Evolutionary conservation across 805 yeast genomes (phyloP), one percentile per base, ranked within the genome.

Genomic region (Hanseniaspora hatyaiensis): DNA sequence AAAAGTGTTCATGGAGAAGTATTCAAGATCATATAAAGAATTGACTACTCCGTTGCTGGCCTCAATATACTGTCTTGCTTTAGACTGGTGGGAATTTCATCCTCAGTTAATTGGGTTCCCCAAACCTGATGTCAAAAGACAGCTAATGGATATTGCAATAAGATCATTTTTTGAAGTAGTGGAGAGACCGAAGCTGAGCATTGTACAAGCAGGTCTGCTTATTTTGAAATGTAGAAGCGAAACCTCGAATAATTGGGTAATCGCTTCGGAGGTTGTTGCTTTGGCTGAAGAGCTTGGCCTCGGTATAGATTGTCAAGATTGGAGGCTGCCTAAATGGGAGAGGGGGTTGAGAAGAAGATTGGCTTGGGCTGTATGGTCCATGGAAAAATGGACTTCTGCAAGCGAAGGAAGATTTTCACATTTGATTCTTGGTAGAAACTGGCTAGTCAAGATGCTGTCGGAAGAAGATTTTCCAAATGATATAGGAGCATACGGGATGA

Each of bases 321-420:
- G 98, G 98, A 79, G 82, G 57, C 65, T 89, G 30, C 97, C 97
- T 0, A 80, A 81, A 55, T 92, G 97, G 97, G 98, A 89, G 59
- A 71, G 94, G 43, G 94, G 94, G 5, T 65, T 89, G 41, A 71
- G 98, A 45, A 75, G 85, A 55, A 70, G 97, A 50, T 65, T 89
- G 41, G 95, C 96, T 0, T 89, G 98, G 97, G 96, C 96, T 0
- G 92, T 87, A 1, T 89, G 77, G 70, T 69, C 82, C 44, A 94
- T 87, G 61, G 96, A 87, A 58, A 86, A 88, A 59, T 89, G 97
- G 97, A 71, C 81, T 8, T 69, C 95, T 1, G 65, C 88, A 41
- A 75, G 78, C 46, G 94, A 85, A 57, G 77, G 88, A 0, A 69
- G 96, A 36, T 94, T 95, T 1, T 80, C 95, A 0, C 95, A 86